phyloP scores from a whole-genome alignment of 495 filamentous ascomycete species.

The Hyaloscypha finlandica region DNA sequence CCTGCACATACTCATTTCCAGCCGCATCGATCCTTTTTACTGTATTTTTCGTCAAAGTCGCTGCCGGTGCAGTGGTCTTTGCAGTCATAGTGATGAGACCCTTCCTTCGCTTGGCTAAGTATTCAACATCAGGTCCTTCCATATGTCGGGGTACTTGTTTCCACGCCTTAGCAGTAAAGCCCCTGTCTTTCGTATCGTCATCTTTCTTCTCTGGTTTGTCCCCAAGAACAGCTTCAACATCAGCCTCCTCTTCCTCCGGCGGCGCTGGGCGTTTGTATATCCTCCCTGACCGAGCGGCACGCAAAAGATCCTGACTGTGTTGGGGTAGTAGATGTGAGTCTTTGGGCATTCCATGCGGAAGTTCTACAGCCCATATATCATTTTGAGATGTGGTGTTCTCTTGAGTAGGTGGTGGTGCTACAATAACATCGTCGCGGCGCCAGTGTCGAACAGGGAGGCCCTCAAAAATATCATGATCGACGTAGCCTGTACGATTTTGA shows the following conservation, averaged over 20 bases:
- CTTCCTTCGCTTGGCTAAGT: slow-evolving; percentile 83
- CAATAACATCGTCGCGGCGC: slow-evolving; percentile 68
- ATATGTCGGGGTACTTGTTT: slow-evolving; percentile 72
- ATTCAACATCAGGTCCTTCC: slow-evolving; percentile 75
- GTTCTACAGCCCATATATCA: slow-evolving; percentile 57
- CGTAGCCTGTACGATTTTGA: slow-evolving; percentile 68
- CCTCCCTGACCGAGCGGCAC: slow-evolving; percentile 74
- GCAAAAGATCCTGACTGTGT: slow-evolving; percentile 80
- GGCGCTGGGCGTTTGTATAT: slow-evolving; percentile 61
- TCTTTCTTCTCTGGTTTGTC: slow-evolving; percentile 47
- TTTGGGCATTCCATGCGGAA: slow-evolving; percentile 75
- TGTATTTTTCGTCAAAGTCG: slow-evolving; percentile 69
- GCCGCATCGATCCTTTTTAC: slow-evolving; percentile 74
- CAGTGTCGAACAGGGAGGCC: slow-evolving; percentile 93
- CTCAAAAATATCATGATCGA: slow-evolving; percentile 95
- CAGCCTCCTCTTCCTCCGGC: slow-evolving; percentile 51
- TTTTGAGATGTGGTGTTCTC: slow-evolving; percentile 50
- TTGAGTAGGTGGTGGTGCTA: slow-evolving; percentile 64
- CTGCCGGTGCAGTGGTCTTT: slow-evolving; percentile 41
- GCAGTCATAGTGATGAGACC: slow-evolving; percentile 49
- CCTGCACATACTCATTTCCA: slow-evolving; percentile 78
- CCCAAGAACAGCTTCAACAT: slow-evolving; percentile 45
- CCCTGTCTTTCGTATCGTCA: slow-evolving; percentile 53
- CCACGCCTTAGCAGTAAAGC: slow-evolving; percentile 77
- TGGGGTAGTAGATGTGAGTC: slow-evolving; percentile 79